phyloP scores from a whole-genome alignment of 768 basidiomycete genomes.

The Chlorophyllum brunneum region DNA sequence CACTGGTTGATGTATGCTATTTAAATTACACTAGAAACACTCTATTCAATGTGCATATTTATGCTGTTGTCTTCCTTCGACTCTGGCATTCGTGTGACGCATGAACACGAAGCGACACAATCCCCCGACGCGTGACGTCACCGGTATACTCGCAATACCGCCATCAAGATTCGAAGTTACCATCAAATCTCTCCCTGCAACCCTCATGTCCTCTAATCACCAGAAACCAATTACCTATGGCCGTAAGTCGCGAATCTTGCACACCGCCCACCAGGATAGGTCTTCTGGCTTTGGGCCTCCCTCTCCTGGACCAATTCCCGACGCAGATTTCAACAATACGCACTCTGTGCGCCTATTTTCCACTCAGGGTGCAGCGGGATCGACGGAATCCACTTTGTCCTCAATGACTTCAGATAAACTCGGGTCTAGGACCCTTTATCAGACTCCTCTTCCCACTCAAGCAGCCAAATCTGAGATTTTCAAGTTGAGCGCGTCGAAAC shows the following conservation, averaged over 20 bases:
- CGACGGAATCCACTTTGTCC: background rate
- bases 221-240: background rate
- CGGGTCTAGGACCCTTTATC: background rate
- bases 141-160: background rate
- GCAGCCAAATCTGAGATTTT: background rate
- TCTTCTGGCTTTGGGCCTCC: background rate
- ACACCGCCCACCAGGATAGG: background rate
- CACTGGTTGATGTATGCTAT: slow-evolving; percentile 8
- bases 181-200: background rate
- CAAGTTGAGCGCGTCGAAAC: background rate
- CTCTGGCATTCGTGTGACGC: background rate
- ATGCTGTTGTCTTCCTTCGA: background rate
- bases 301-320: background rate
- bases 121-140: slow-evolving; percentile 2
- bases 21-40: slow-evolving; percentile 3
- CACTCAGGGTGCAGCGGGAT: background rate
- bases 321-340: background rate
- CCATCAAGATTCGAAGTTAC: background rate
- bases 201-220: background rate
- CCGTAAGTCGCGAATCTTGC: background rate
- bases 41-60: background rate
- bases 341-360: background rate
- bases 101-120: background rate
- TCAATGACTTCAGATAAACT: background rate
- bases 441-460: background rate